Evolutionary conservation across 2,329 filamentous ascomycete genomes (phyloP), one percentile per base, ranked within the genome.

Genomic region (Dothistroma pini): DNA sequence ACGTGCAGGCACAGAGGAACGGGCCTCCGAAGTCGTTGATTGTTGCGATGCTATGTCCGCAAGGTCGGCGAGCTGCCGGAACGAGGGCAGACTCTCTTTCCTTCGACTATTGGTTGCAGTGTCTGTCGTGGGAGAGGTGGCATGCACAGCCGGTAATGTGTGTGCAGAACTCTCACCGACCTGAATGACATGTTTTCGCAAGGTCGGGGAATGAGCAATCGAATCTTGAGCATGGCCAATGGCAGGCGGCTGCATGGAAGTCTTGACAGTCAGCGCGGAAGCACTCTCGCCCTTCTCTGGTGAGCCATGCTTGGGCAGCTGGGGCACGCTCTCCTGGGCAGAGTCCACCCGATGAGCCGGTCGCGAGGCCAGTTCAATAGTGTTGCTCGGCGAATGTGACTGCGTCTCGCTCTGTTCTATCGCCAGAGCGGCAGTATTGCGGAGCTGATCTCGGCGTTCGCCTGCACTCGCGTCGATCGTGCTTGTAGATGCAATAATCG

Each of bases 31-130:
- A 47, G 69, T 66, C 0, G 61, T 63, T 14, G 48, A 54, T 56
- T 63, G 59, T 19, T 83, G 80, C 59, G 84, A 87, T 66, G 82
- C 81, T 47, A 58, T 54, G 50, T 57, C 50, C 60, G 67, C 31
- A 57, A 64, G n/a, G 65, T 74, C 38, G 74, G 58, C 58, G 16
- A 60, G 56, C 51, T 75, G 71, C 22, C 63, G 66, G 38, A 75
- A 72, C 0, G 71, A 70, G 11, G 74, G 74, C 38, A 75, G 61
- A 44, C 68, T 68, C 56, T 69, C 69, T 4, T 56, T 65, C 34
- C 62, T 60, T 2, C 68, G 66, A 3, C 70, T 71, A 9, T 67
- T 66, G 12, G 61, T 38, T 8, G 58, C 58, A 31, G n/a, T 53
- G 5, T 68, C 65, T 21, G 53, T 57, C 14, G 58, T 57, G 2